These are phyloP conservation scores for Lyophyllum decastes DNA, from an alignment of 768 basidiomycete genomes.

Conservation along the genomic window DNA sequence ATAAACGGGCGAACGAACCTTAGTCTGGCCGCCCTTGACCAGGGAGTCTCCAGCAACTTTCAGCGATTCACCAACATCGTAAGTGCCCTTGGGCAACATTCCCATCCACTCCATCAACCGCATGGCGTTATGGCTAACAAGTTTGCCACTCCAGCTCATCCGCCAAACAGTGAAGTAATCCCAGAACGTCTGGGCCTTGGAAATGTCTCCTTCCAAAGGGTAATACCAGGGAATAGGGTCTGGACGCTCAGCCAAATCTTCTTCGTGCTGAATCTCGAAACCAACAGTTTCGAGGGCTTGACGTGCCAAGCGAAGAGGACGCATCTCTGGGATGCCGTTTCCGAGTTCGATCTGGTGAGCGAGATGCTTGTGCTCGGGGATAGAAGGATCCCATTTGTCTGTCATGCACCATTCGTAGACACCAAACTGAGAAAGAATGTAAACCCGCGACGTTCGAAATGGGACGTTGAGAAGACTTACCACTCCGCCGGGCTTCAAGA, in stretches of 20 bases:
- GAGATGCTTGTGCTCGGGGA: conserved; percentile 84
- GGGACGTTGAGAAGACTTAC: conserved; percentile 54
- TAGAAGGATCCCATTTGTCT: conserved; percentile 85
- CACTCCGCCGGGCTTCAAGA: conserved; percentile 93
- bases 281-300: conserved; percentile 83
- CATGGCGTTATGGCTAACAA: conserved; percentile 81
- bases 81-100: conserved; percentile 90
- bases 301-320: conserved; percentile 67
- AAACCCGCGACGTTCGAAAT: not conserved
- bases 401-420: conserved; percentile 99
- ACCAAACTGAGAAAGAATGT: conserved; percentile 65
- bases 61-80: conserved; percentile 84
- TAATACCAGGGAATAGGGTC: conserved; percentile 92
- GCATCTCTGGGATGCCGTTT: conserved; percentile 98
- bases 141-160: conserved; percentile 83
- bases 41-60: conserved; percentile 80
- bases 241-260: conserved; percentile 87
- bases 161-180: conserved; percentile 89
- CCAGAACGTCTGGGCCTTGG: conserved; percentile 92
- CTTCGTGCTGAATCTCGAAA: conserved; percentile 86
- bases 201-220: conserved; percentile 90
- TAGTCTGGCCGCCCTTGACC: conserved; percentile 82
- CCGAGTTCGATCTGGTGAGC: conserved; percentile 93
- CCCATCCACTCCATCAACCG: conserved; percentile 77
- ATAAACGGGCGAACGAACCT: conserved; percentile 49